Base-by-base conservation (phyloP, 352 stramenopile genomes). In the Blastocystis hominis region DNA sequence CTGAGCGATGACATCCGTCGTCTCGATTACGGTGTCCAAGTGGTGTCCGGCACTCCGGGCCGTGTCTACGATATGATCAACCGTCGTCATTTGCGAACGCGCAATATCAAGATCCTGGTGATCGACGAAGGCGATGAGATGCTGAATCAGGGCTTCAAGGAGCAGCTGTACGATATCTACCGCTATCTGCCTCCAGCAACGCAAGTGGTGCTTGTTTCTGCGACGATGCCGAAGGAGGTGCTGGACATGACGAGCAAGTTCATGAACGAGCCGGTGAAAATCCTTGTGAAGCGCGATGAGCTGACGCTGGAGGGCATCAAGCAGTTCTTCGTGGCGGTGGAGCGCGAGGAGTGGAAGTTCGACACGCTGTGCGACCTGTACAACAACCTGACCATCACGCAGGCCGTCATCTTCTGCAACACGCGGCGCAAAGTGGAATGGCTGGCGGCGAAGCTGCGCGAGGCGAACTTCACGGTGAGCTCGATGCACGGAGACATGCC, bases 361-460 rank as follows among this genome's bases (percentile, higher is more conserved):
- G 95, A 98, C 90, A 98, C 95, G 59, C 91, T 98, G 4, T 98
- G 94, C 91, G 95, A 98, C 91, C 89, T 98, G 69, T 98, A 98
- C 91, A 95, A 98, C 91, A 98, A 95, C 46, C 92, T 98, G 68
- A 98, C 95, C n/a, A 97, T 98, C 90, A 98, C 95, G 36, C 96
- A 98, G 91, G 95, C 95, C 24, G 95, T 98, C 46, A 98, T 98
- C 88, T 98, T 98, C 91, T 98, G 95, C 91, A 98, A 98, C 91
- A 98, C 95, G 40, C 95, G 94, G 89, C 92, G 94, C 89, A 98
- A 98, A 91, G 89, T 95, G 36, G 95, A 98, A 90, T 98, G 95
- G 96, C 91, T 98, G 24, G 95, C 94, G 40, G 90, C 91, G 42
- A 98, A 98, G 89, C 97, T 98, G 94, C 92, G 93, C 69, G 95